Percentiles rank a stretch among this genome's conserved stretches.
Conservation (phyloP, 495 filamentous ascomycete species). For the Aspergillus hancockii region DNA sequence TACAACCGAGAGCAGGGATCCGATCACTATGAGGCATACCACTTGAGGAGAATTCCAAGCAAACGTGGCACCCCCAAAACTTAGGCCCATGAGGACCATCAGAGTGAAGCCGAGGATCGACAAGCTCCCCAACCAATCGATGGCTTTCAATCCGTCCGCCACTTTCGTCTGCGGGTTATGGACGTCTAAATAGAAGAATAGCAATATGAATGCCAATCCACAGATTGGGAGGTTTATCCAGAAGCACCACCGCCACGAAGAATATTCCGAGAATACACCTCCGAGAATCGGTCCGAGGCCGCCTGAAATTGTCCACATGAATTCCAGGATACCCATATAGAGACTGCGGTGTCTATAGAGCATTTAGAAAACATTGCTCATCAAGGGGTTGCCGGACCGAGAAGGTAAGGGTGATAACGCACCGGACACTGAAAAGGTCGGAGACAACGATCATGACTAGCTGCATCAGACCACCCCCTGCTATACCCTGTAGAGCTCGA, state of each 20-base stretch:
- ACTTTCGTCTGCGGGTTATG: conserved; percentile 71
- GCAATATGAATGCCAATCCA: conserved; percentile 58
- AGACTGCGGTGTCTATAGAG: conserved; percentile 34
- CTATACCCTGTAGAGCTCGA: conserved; percentile 68
- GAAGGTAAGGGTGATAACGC: neutral
- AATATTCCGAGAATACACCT: conserved; percentile 59
- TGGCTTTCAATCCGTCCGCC: conserved; percentile 62
- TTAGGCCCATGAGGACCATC: conserved; percentile 70
- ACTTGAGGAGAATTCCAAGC: conserved; percentile 69
- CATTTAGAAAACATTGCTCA: neutral
- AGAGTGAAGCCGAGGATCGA: conserved; percentile 65
- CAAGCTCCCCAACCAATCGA: conserved; percentile 68
- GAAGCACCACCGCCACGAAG: conserved; percentile 54
- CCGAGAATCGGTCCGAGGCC: conserved; percentile 66
- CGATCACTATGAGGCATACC: conserved; percentile 72
- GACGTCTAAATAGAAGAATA: conserved; percentile 68
- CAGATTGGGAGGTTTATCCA: conserved; percentile 67
- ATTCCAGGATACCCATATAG: conserved; percentile 52
- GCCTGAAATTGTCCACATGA: conserved; percentile 65
- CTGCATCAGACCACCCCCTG: conserved; percentile 70
- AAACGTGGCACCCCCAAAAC: conserved; percentile 64
- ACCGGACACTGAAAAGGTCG: conserved; percentile 65
- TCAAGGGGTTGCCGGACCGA: neutral
- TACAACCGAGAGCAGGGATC: conserved; percentile 52
- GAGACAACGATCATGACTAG: conserved; percentile 71